These are phyloP conservation scores for Miscanthus lutarioriparius DNA, from an alignment of 176 grass and related monocot species.

Conservation along the genomic window DNA sequence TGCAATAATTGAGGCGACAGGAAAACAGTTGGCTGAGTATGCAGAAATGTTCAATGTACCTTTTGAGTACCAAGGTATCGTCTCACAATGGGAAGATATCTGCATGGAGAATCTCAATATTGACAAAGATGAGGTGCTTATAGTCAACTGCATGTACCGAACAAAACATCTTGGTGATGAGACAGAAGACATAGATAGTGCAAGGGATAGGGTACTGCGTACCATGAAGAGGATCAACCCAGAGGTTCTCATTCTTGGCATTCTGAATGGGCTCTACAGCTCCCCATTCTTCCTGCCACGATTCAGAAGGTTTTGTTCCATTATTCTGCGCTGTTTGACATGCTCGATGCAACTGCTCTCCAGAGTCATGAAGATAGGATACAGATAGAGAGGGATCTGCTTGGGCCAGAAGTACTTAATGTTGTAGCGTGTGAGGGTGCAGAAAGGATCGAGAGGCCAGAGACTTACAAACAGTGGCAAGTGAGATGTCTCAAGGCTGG, in stretches of 20 bases:
- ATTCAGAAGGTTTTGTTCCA: slow-evolving; percentile 53
- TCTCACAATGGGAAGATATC: slow-evolving; percentile 59
- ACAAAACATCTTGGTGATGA: slow-evolving; percentile 51
- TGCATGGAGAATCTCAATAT: slow-evolving; percentile 55
- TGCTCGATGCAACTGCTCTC: slow-evolving; percentile 50
- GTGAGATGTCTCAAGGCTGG: slow-evolving; percentile 42
- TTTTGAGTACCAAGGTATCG: slow-evolving; percentile 61
- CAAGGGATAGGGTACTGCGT: slow-evolving; percentile 56
- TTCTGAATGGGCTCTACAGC: slow-evolving; percentile 46
- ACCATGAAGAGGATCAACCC: slow-evolving; percentile 60
- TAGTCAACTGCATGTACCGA: slow-evolving; percentile 52
- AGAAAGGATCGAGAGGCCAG: slow-evolving; percentile 53
- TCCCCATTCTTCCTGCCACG: slow-evolving; percentile 47
- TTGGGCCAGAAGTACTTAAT: slow-evolving; percentile 25
- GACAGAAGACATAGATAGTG: slow-evolving; percentile 38
- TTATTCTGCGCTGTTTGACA: slow-evolving; percentile 62
- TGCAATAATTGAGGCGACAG: slow-evolving; percentile 54
- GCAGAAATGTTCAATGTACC: slow-evolving; percentile 61
- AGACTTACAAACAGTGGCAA: slow-evolving; percentile 59
- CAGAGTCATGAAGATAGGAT: slow-evolving; percentile 36
- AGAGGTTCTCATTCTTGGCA: slow-evolving; percentile 53
- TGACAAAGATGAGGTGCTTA: slow-evolving; percentile 51
- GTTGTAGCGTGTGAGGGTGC: slow-evolving; percentile 54
- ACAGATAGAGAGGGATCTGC: slow-evolving; percentile 32
- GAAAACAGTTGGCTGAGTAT: slow-evolving; percentile 54